These are phyloP conservation scores for Catunica adiposa DNA, from an alignment of 2,329 filamentous ascomycete species.

Conservation along the genomic window DNA sequence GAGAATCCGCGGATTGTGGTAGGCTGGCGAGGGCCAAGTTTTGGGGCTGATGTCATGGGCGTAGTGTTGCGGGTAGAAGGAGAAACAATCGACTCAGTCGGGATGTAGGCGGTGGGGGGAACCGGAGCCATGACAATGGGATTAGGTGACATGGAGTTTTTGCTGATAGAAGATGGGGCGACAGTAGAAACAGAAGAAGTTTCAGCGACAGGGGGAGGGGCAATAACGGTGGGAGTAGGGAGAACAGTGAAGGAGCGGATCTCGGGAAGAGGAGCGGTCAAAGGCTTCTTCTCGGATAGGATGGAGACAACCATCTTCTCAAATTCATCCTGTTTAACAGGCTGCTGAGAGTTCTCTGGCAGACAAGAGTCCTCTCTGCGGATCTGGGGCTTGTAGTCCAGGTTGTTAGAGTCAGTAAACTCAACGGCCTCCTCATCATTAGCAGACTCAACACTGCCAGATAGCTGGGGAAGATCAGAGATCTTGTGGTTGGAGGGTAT, in stretches of 20 bases:
- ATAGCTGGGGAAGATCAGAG: slow-evolving; percentile 52
- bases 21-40: slow-evolving; percentile 28
- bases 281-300: slow-evolving; percentile 66
- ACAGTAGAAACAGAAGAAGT: slow-evolving; percentile 24
- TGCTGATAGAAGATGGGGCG: slow-evolving; percentile 15
- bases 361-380: slow-evolving; percentile 51
- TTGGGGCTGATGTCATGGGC: background rate
- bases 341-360: slow-evolving; percentile 40
- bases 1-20: slow-evolving; percentile 61
- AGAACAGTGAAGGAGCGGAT: background rate
- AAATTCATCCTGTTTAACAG: slow-evolving; percentile 56
- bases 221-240: background rate
- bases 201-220: slow-evolving; percentile 14
- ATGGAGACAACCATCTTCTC: slow-evolving; percentile 91
- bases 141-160: slow-evolving; percentile 19
- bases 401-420: slow-evolving; percentile 37
- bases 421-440: slow-evolving; percentile 48
- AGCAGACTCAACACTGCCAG: slow-evolving; percentile 56
- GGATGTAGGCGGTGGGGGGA: slow-evolving; percentile 13
- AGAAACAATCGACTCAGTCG: slow-evolving; percentile 11
- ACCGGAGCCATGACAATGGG: slow-evolving; percentile 19
- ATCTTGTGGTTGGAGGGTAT: slow-evolving; percentile 29
- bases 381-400: slow-evolving; percentile 52
- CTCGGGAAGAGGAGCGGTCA: slow-evolving; percentile 37
- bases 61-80: background rate